phyloP scores from a whole-genome alignment of 208 protist species.

The Trypanosoma boissoni region DNA sequence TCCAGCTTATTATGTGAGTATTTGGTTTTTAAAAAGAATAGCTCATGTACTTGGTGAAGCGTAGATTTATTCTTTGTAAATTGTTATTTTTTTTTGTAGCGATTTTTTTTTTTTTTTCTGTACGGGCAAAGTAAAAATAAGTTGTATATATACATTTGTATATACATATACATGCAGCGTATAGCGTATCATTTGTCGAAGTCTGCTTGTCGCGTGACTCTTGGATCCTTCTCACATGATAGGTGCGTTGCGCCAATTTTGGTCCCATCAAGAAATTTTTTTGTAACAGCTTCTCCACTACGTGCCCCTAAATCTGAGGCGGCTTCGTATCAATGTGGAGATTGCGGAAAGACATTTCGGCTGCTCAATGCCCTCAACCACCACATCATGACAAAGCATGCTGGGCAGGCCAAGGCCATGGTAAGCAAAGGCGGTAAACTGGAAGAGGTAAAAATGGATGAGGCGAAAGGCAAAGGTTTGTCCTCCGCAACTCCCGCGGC shows the following conservation, averaged over 20 bases:
- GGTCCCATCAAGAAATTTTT: slow-evolving; percentile 1
- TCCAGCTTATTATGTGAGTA: too few species aligned
- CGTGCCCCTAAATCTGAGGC: slow-evolving; percentile 28
- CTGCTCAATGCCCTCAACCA: slow-evolving; percentile 86
- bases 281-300: background rate
- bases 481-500: slow-evolving; percentile 2
- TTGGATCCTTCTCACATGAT: background rate
- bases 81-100: background rate
- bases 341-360: slow-evolving; percentile 83
- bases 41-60: background rate
- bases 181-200: slow-evolving; percentile 4
- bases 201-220: background rate
- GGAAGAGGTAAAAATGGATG: slow-evolving; percentile 31
- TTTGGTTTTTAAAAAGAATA: too few species aligned
- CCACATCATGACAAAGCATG: slow-evolving; percentile 87
- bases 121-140: slow-evolving; percentile 8
- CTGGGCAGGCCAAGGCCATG: slow-evolving; percentile 63
- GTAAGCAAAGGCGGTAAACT: slow-evolving; percentile 52
- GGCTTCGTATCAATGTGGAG: slow-evolving; percentile 66
- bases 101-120: slow-evolving; percentile 1
- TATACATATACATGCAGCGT: slow-evolving; percentile 22
- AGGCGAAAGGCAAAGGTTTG: slow-evolving; percentile 21
- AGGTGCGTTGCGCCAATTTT: background rate
- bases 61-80: background rate
- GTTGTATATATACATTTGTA: too few species aligned